Evolutionary conservation across 139 green algal species (phyloP), one percentile per base, ranked within the genome.

Genomic region (Chlamydomonas urium): DNA sequence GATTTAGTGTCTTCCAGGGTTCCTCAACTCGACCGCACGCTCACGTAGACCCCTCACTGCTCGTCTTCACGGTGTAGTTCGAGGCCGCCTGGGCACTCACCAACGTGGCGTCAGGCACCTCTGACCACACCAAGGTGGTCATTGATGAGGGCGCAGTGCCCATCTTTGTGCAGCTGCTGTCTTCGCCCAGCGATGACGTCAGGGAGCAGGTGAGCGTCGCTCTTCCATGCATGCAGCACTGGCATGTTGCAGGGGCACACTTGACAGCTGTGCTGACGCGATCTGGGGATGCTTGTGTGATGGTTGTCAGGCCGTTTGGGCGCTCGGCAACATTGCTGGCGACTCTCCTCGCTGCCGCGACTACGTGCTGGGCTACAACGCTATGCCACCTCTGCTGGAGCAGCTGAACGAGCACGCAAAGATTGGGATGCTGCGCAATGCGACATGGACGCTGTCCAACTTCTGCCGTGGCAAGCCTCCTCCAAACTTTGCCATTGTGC

Each of bases 371-470:
- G 60, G 69, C 28, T 68, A 83, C 42, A 82, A 83, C 38, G 96
- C 96, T 0, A 81, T 99, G 68, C 75, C 80, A 32, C 96, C 96
- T 2, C 89, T 99, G 38, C 83, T 99, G 71, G 85, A 92, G 34
- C 93, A 98, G 83, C 85, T 97, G 19, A 91, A 90, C 66, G 90
- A 96, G 60, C 79, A 89, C 72, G 84, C 83, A 63, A 99, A 99
- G 78, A 83, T 98, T 23, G 93, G 87, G 36, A 99, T 99, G 96
- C 84, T 98, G 65, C 86, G 96, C 58, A 99, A 99, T 79, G 96
- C 94, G 17, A 99, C 96, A 31, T 99, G 96, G 96, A 99, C 96
- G n/a, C 88, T 99, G 21, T 97, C 91, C 35, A 99, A 99, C 84
- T 98, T 98, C 81, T 99, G 96, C 88, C 84, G 96, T 28, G 96